Evolutionary conservation across 2,329 filamentous ascomycete genomes (phyloP).

Genomic region (Epichloe uncinata): DNA sequence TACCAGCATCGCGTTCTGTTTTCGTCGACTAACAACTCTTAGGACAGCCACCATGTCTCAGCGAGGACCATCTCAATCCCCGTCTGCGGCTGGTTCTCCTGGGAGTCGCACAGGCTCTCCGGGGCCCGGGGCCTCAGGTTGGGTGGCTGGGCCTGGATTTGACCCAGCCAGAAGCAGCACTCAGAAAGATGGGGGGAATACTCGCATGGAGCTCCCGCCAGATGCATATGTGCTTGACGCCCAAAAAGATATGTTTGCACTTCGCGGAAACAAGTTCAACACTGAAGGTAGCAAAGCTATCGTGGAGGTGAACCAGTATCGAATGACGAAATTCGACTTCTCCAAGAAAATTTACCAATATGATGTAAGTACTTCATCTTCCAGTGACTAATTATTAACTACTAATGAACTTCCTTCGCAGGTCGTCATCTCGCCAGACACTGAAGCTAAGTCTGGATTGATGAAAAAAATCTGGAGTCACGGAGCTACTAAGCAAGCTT

Average conservation of each 20-base stretch:
- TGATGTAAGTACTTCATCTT: too few relatives aligned
- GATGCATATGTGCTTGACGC: constrained; percentile 36
- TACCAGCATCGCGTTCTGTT: background rate
- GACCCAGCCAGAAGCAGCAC: constrained; percentile 28
- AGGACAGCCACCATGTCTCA: constrained; percentile 18
- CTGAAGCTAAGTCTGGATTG: constrained; percentile 47
- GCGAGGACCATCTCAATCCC: constrained; percentile 16
- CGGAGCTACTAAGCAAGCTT: constrained; percentile 37
- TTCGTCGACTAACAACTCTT: background rate
- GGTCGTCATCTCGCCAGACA: too few relatives aligned
- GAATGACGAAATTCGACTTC: constrained; percentile 45
- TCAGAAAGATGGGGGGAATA: constrained; percentile 18
- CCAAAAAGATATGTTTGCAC: constrained; percentile 21
- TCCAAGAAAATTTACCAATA: constrained; percentile 49
- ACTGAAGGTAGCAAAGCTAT: constrained; percentile 39
- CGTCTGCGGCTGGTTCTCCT: constrained; percentile 3
- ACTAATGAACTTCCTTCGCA: too few relatives aligned
- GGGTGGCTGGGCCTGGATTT: constrained; percentile 22
- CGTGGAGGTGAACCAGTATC: constrained; percentile 61
- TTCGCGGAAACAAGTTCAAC: constrained; percentile 34
- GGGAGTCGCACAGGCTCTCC: background rate
- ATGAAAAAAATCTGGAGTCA: constrained; percentile 68
- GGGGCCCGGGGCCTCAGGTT: constrained; percentile 10
- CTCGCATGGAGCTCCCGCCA: constrained; percentile 42
- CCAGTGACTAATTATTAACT: too few relatives aligned